Conservation (phyloP, 192 early-diverging fungal species). For the Rhizoclosmatium globosum region DNA sequence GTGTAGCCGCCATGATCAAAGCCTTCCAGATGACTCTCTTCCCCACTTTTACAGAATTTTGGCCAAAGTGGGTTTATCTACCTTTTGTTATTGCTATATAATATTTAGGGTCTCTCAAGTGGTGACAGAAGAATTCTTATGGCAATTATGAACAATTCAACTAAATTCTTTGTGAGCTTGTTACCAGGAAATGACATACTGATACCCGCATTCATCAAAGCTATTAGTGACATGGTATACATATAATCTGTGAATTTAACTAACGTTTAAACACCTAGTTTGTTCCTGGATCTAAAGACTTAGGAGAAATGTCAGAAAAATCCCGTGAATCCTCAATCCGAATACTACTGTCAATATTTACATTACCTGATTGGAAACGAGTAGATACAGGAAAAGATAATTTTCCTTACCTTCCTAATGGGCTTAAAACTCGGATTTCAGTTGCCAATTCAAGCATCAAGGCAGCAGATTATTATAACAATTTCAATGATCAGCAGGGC, state of each 20-base stretch:
- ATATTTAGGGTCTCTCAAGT: slow-evolving; percentile 55
- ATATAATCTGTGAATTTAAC: not conserved
- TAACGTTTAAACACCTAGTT: slow-evolving; percentile 5
- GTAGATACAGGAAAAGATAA: not conserved
- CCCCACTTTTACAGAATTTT: slow-evolving; percentile 76
- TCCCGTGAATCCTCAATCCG: slow-evolving; percentile 55
- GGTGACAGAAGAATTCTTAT: slow-evolving; percentile 64
- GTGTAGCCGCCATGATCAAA: slow-evolving; percentile 77
- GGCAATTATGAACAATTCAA: slow-evolving; percentile 74
- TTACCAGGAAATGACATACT: slow-evolving; percentile 76
- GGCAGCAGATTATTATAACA: slow-evolving; percentile 27
- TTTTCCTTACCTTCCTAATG: not conserved
- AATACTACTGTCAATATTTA: slow-evolving; percentile 54
- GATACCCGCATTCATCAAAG: slow-evolving; percentile 68
- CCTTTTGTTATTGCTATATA: not conserved
- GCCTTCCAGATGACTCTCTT: slow-evolving; percentile 63
- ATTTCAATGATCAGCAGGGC: not conserved
- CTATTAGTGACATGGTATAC: slow-evolving; percentile 67
- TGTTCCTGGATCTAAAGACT: slow-evolving; percentile 16
- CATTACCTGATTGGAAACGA: slow-evolving; percentile 32
- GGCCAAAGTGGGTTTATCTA: slow-evolving; percentile 53
- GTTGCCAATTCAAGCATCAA: not conserved
- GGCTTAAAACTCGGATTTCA: too few relatives aligned
- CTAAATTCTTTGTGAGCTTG: slow-evolving; percentile 68
- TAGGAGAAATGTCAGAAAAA: slow-evolving; percentile 42